Conservation (phyloP, 2,329 filamentous ascomycete species). For the Verticillium tricorpus region DNA sequence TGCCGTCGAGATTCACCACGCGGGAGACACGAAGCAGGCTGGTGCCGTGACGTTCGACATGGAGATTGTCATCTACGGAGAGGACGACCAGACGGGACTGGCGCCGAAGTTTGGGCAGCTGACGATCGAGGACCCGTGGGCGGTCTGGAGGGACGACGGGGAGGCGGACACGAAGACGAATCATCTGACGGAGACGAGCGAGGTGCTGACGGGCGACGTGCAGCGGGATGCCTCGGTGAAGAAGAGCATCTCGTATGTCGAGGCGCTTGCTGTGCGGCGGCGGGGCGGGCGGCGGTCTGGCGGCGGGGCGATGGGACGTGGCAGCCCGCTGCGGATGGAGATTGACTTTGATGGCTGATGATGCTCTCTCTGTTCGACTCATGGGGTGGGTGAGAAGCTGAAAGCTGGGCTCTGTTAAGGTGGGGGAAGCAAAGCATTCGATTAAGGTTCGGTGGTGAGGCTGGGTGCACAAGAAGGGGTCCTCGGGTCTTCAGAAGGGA, state of each 20-base stretch:
- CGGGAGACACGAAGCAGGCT: too few species aligned
- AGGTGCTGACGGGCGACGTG: background rate
- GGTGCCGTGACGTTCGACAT: too few species aligned
- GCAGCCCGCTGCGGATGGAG: background rate
- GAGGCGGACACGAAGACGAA: background rate
- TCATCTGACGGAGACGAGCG: background rate
- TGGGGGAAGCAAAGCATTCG: too few species aligned
- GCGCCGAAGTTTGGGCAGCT: background rate
- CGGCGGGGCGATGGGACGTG: background rate
- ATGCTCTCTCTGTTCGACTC: background rate
- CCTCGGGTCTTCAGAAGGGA: too few species aligned
- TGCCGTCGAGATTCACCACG: too few species aligned
- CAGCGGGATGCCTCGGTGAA: background rate
- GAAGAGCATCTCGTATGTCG: background rate
- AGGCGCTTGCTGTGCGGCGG: background rate
- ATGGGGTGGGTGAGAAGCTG: background rate
- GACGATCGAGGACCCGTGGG: background rate
- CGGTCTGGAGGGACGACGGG: background rate
- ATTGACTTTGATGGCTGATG: background rate
- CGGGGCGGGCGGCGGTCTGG: background rate
- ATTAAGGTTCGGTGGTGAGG: too few species aligned
- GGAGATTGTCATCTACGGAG: background rate
- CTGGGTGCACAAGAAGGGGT: too few species aligned
- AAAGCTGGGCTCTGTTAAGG: background rate
- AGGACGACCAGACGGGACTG: background rate